A percentile compares a stretch with the other conserved stretches of the same genome.
These are phyloP conservation scores for Knufia petricola DNA, from an alignment of 2,329 filamentous ascomycete species.

Conservation along the genomic window DNA sequence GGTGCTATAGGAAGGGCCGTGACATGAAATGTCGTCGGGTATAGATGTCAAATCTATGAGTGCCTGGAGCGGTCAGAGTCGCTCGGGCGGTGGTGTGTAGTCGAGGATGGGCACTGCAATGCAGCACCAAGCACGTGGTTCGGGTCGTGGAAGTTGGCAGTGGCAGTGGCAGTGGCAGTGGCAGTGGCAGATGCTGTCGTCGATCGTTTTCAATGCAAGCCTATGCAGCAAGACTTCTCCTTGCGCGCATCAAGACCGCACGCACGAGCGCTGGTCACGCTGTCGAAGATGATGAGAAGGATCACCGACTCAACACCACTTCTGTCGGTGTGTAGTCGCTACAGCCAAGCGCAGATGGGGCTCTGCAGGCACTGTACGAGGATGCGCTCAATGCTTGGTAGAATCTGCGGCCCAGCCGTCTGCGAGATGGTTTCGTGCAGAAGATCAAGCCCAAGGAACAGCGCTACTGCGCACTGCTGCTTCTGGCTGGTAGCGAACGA, in stretches of 20 bases:
- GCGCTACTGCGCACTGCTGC: background rate
- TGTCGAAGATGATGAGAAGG: background rate
- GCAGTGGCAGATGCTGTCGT: too few species aligned
- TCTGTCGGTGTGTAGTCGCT: background rate
- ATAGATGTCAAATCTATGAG: background rate
- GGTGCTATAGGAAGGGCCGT: background rate
- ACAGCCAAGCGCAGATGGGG: background rate
- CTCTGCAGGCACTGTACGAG: background rate
- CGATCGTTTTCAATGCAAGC: background rate
- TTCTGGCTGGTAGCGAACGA: background rate
- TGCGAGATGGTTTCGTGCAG: slow-evolving; percentile 5
- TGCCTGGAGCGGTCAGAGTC: background rate
- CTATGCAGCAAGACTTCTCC: background rate
- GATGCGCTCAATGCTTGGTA: background rate
- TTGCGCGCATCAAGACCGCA: background rate
- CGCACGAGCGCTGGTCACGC: background rate
- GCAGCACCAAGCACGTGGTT: background rate
- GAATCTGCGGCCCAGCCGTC: background rate
- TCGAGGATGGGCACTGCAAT: background rate
- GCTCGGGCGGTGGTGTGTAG: background rate
- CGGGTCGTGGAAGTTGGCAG: background rate
- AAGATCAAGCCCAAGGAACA: background rate
- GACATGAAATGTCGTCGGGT: background rate
- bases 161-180: too few species aligned
- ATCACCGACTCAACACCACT: background rate